These are phyloP conservation scores for Claviceps pusilla DNA, from an alignment of 2,329 filamentous ascomycete species.

Conservation along the genomic window DNA sequence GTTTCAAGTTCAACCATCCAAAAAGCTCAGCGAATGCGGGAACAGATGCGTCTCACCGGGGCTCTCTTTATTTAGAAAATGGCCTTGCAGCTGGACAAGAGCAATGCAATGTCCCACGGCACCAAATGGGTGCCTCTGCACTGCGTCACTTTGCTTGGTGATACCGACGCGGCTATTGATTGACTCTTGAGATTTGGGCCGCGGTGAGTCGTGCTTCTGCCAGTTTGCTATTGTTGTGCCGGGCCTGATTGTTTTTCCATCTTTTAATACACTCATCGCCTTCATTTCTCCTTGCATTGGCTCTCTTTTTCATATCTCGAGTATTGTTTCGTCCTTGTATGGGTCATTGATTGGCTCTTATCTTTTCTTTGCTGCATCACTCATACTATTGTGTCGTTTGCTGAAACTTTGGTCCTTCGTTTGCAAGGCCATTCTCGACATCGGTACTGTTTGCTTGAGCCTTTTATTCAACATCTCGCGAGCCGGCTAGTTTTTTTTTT, in stretches of 20 bases:
- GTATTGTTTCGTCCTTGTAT: no score
- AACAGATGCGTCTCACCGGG: constrained; percentile 1
- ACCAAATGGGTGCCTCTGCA: neutral
- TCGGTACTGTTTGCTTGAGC: no score
- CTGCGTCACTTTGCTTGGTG: neutral
- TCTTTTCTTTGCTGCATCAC: no score
- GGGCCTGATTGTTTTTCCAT: constrained; percentile 6
- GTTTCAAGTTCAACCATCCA: neutral
- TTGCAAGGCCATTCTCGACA: neutral
- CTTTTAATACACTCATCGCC: neutral
- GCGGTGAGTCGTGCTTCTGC: neutral
- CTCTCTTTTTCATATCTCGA: neutral
- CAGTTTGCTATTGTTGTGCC: constrained; percentile 3
- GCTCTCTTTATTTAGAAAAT: neutral
- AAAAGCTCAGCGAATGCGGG: neutral
- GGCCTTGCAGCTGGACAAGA: neutral
- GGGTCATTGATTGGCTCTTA: neutral
- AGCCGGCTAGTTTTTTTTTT: neutral
- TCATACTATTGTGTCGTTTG: neutral
- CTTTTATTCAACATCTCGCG: neutral
- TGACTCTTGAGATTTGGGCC: neutral
- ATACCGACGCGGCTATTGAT: neutral
- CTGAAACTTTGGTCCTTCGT: neutral
- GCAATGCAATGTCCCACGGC: neutral
- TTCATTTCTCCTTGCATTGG: constrained; percentile 1